Conservation (phyloP, 495 filamentous ascomycete species). For the Darksidea phi region DNA sequence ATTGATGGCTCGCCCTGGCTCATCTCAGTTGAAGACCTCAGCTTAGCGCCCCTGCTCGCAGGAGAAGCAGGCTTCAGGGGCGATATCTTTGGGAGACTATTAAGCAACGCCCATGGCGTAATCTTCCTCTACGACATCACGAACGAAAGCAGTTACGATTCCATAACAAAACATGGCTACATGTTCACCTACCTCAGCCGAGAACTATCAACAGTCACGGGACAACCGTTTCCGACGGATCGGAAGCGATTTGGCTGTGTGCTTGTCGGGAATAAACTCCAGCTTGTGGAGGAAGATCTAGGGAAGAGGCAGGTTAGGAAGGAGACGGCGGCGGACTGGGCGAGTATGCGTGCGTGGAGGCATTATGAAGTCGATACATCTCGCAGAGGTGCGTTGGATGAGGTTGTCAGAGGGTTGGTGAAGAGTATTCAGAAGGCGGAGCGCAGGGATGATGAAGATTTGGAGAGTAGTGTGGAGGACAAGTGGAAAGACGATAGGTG, state of each 20-base stretch:
- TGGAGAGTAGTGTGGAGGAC: not conserved
- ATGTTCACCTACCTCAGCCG: not conserved
- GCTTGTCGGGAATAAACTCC: slow-evolving; percentile 21
- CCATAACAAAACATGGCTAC: slow-evolving; percentile 3
- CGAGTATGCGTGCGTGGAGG: not conserved
- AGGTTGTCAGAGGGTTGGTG: not conserved
- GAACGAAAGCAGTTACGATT: not conserved
- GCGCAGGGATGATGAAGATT: not conserved
- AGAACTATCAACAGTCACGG: not conserved
- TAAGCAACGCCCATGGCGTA: not conserved
- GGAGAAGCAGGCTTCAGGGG: not conserved
- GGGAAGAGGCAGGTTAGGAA: slow-evolving; percentile 11
- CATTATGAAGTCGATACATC: not conserved
- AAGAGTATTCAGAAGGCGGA: not conserved
- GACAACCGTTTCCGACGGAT: not conserved
- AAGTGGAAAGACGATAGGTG: too few relatives aligned
- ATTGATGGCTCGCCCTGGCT: not conserved
- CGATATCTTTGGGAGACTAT: not conserved
- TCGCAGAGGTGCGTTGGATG: not conserved
- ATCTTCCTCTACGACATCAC: slow-evolving; percentile 24
- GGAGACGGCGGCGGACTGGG: slow-evolving; percentile 32
- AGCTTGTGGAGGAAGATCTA: not conserved
- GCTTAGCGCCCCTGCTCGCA: not conserved
- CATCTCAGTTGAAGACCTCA: slow-evolving; percentile 3
- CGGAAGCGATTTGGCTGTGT: slow-evolving; percentile 22